Percentiles rank a stretch among this genome's conserved stretches.
Evolutionary conservation across 371 early-diverging fungal genomes (phyloP).

Genomic region (Blastocladiella emersonii): DNA sequence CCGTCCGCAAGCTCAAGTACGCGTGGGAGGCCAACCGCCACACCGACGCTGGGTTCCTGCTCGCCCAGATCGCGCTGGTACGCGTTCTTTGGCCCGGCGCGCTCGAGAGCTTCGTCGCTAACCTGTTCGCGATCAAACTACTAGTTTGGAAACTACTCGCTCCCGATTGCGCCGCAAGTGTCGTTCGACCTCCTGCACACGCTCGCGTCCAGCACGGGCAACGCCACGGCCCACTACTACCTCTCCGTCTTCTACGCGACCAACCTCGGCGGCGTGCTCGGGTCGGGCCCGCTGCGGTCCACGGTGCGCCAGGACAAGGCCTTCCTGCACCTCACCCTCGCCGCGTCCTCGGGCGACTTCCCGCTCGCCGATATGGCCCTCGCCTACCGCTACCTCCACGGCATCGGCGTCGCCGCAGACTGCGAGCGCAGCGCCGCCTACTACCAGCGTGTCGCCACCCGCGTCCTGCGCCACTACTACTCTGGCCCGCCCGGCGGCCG

Average conservation of each 20-base stretch:
- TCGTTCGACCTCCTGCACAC: constrained; percentile 45
- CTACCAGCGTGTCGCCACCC: constrained; percentile 66
- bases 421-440: constrained; percentile 63
- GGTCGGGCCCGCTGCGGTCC: constrained; percentile 28
- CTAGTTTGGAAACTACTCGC: constrained; percentile 30
- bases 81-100: constrained; percentile 8
- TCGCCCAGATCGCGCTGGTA: constrained; percentile 46
- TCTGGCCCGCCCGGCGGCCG: constrained; percentile 77
- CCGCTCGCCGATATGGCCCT: constrained; percentile 62
- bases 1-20: constrained; percentile 17
- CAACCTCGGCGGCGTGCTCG: constrained; percentile 58
- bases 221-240: constrained; percentile 74
- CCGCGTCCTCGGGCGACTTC: constrained; percentile 56
- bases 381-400: constrained; percentile 65
- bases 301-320: constrained; percentile 22
- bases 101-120: neutral
- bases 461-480: constrained; percentile 49
- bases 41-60: constrained; percentile 27
- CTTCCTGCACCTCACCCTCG: constrained; percentile 66
- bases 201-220: constrained; percentile 48
- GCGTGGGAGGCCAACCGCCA: constrained; percentile 24
- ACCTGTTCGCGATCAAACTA: neutral
- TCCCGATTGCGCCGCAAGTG: constrained; percentile 32
- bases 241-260: constrained; percentile 80
- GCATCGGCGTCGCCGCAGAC: constrained; percentile 63